phyloP scores from a whole-genome alignment of 1,284 basidiomycete genomes.

The Puccinia horiana region DNA sequence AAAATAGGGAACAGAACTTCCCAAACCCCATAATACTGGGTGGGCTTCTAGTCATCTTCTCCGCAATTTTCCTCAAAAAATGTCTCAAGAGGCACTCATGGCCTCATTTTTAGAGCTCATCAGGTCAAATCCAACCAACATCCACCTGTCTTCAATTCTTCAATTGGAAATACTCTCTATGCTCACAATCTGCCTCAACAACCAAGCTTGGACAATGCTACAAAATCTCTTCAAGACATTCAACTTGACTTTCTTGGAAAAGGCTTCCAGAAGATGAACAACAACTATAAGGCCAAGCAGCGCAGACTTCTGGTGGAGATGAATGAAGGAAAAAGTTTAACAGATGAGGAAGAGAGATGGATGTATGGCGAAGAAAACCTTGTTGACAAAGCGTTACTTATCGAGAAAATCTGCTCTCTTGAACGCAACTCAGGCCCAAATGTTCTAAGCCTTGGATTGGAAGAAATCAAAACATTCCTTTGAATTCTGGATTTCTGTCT shows the following conservation, averaged over 20 bases:
- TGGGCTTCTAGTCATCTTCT: too few species aligned
- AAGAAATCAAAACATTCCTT: too few species aligned
- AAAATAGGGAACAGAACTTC: too few species aligned
- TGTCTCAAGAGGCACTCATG: too few species aligned
- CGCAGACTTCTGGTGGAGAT: neutral
- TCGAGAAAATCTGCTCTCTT: neutral
- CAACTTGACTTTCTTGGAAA: neutral
- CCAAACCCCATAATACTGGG: too few species aligned
- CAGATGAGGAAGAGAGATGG: neutral
- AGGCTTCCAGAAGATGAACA: neutral
- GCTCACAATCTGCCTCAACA: neutral
- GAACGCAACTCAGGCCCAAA: neutral
- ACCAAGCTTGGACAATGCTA: neutral
- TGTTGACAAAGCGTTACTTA: neutral
- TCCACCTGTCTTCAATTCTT: neutral
- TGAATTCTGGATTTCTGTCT: neutral
- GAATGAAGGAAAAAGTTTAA: neutral
- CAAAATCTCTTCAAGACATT: neutral
- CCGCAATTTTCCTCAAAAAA: too few species aligned
- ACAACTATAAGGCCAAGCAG: neutral
- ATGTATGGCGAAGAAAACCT: neutral
- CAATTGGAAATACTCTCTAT: neutral
- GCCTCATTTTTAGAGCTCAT: neutral
- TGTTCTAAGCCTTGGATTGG: neutral
- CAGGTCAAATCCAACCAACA: neutral